Evolutionary conservation across 2,329 filamentous ascomycete genomes (phyloP), one percentile per base, ranked within the genome.

Genomic region (Bipolaris bicolor): DNA sequence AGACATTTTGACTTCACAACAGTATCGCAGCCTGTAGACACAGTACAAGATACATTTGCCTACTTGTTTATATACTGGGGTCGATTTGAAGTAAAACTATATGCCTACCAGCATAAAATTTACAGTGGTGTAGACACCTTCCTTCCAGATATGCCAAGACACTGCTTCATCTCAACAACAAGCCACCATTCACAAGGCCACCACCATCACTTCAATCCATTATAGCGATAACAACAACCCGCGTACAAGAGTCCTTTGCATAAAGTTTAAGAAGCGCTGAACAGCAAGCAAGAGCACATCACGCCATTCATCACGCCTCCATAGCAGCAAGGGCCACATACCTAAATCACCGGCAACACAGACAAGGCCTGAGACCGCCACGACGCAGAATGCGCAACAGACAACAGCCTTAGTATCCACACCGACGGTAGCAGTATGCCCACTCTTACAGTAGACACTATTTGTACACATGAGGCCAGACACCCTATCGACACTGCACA

Each of bases 351-450:
- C 10, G 47, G 31, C 7, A 60, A 51, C 20, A 57, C 53, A 3
- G 18, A 65, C 18, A 58, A 49, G 48, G 63, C 61, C 11, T 46
- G 47, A 22, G 16, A 50, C 6, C 44, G 52, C 52, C 57, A 68
- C 49, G 39, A 68, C 26, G 61, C 34, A 63, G 44, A 55, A 48
- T 26, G 50, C 34, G 22, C 57, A 49, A 26, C 57, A 31, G 22
- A 33, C 51, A 31, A 46, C 20, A 49, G 53, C 60, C 57, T 68
- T n/a, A 63, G 60, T 46, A 68, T 68, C 49, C 66, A 63, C 49
- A 68, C 55, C 45, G 60, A 68, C 44, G 49, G 65, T 6, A 68
- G 65, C 56, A 46, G 51, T 64, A 10, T 67, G 56, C 36, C 65
- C 51, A 36, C 50, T 60, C 11, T 62, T 33, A 26, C 34, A 67